Evolutionary conservation across 257 asterid genomes (phyloP).

Genomic region (Scutellaria barbata): DNA sequence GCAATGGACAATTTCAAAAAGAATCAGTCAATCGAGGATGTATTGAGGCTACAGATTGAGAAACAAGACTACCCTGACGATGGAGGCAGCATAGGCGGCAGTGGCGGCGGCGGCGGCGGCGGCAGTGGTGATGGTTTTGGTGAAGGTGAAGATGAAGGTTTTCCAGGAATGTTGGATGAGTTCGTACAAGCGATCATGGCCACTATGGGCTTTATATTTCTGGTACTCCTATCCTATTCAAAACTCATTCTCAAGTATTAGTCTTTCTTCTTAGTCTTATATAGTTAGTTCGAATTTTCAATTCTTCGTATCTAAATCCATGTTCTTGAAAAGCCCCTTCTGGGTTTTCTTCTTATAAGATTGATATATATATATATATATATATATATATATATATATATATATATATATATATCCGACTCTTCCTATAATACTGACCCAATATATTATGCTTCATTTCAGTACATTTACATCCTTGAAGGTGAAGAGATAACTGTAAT

Average conservation of each 20-base stretch:
- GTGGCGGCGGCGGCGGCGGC: constrained; percentile 47
- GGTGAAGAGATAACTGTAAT: constrained; percentile 62
- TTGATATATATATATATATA: neutral
- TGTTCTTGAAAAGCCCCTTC: no score
- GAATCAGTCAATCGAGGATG: constrained; percentile 65
- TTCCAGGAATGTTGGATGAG: constrained; percentile 57
- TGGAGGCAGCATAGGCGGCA: constrained; percentile 62
- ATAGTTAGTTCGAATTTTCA: neutral
- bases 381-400: neutral
- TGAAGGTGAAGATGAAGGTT: constrained; percentile 53
- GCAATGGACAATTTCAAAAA: constrained; percentile 61
- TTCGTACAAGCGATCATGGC: constrained; percentile 58
- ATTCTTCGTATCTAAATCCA: neutral
- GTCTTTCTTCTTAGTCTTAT: neutral
- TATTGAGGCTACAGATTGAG: constrained; percentile 73
- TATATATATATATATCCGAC: neutral
- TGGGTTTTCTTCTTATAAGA: neutral
- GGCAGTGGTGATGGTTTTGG: constrained; percentile 40
- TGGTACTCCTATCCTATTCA: constrained; percentile 50
- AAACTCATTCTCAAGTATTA: constrained; percentile 18
- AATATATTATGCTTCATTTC: constrained; percentile 37
- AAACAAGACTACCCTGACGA: constrained; percentile 68
- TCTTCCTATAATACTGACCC: neutral
- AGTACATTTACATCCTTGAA: constrained; percentile 70
- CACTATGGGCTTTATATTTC: constrained; percentile 57